Base-by-base conservation (phyloP, 1,139 yeast species). In the Arxiozyma telluris region DNA sequence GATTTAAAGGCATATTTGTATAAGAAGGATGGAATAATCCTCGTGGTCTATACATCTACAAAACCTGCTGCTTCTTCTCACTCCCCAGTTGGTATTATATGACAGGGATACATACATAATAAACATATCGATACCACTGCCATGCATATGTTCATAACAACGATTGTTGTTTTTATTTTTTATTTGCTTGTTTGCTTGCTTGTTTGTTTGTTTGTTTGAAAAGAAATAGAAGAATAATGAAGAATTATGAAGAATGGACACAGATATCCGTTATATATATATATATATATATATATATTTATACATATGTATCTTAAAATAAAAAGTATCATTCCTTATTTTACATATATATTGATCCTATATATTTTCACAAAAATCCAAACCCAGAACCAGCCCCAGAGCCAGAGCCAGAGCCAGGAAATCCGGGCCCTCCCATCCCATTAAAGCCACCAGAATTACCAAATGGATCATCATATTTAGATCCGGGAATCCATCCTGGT, bases 401-500 rank as follows among this genome's bases (percentile, higher is more conserved):
- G 1, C 50, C 50, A 18, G 50, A 38, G 3, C 51, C 51, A n/a
- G 43, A 23, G 8, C 52, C 52, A 53, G 50, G 57, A 48, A 38
- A 51, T 11, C 41, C 47, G 2, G 44, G 27, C 18, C 53, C 53
- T 43, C 61, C 57, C n/a, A 41, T 18, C 12, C 22, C 22, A 41
- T 18, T 41, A 41, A 18, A 41, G 1, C 17, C n/a, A 23, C 38
- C 21, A n/a, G 23, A 12, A 11, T 38, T 34, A 23, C 71, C 71
- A 51, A 58, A 66, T 27, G 72, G 71, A 50, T 66, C 69, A 54
- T 73, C 76, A 59, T 64, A 73, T 30, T 71, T 66, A n/a, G 74
- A 66, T 1, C 76, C 76, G 1, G 75, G 75, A 15, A 73, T 70
- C 53, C 64, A 68, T 2, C 70, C 72, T 5, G 71, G 69, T 2